Percentiles rank a stretch among this genome's conserved stretches.
Conservation (phyloP, 768 basidiomycete species). For the Ephemerocybe angulata region DNA sequence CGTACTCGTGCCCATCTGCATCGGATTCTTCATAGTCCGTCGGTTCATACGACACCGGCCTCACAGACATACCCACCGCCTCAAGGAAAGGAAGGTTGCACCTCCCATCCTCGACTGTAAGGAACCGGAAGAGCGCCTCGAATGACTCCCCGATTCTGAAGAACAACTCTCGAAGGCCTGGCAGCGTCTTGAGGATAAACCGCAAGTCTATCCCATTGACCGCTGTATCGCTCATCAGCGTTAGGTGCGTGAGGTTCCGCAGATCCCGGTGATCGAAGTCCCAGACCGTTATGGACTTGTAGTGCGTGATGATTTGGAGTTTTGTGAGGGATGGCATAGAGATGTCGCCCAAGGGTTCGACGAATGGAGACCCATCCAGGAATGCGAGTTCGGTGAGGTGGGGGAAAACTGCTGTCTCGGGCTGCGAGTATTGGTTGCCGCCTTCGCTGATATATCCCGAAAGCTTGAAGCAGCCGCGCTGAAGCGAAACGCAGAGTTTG, state of each 20-base stretch:
- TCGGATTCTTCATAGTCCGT: too few species aligned
- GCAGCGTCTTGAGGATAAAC: neutral
- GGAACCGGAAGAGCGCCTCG: neutral
- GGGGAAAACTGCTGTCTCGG: neutral
- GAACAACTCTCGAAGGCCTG: neutral
- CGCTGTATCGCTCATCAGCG: neutral
- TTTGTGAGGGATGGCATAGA: neutral
- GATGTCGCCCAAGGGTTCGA: neutral
- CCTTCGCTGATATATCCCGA: neutral
- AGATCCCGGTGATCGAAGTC: neutral
- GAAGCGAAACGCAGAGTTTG: slow-evolving; percentile 34
- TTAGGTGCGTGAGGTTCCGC: neutral
- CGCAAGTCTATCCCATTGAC: neutral
- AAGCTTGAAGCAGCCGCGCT: neutral
- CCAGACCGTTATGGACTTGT: neutral
- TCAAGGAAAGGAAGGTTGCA: neutral
- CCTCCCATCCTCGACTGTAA: neutral
- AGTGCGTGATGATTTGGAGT: neutral
- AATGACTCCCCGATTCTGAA: neutral
- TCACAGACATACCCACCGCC: neutral
- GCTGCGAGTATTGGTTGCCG: neutral
- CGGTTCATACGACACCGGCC: too few species aligned
- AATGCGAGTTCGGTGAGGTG: neutral
- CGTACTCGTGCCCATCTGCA: too few species aligned
- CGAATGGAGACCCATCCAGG: neutral